Conservation (phyloP, 83 land plant genomes). For the Picea abies region DNA sequence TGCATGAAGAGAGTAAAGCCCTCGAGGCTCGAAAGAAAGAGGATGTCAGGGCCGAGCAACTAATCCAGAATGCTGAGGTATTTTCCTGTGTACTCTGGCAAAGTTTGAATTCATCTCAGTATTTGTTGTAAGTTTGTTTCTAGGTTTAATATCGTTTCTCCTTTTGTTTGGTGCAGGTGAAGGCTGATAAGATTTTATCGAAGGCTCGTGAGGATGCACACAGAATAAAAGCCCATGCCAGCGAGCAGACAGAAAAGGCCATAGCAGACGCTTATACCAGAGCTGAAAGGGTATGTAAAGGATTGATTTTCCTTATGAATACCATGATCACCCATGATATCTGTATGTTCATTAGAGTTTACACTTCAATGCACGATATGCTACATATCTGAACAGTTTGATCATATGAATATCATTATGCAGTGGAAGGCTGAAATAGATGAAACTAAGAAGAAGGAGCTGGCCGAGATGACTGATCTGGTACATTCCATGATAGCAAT, state of each 20-base stretch:
- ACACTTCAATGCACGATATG: not conserved
- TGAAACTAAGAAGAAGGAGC: slow-evolving; percentile 32
- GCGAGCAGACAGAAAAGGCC: slow-evolving; percentile 41
- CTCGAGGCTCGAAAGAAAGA: slow-evolving; percentile 30
- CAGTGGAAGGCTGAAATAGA: slow-evolving; percentile 45
- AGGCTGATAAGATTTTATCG: slow-evolving; percentile 28
- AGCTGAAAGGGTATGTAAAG: slow-evolving; percentile 33
- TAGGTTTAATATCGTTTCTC: no score
- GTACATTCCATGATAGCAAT: slow-evolving; percentile 41
- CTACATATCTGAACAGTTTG: not conserved
- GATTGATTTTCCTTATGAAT: not conserved
- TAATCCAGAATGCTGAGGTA: slow-evolving; percentile 33
- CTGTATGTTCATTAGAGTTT: no score
- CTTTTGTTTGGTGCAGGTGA: slow-evolving; percentile 16
- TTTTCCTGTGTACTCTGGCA: not conserved
- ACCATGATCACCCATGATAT: not conserved
- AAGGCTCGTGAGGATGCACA: slow-evolving; percentile 33
- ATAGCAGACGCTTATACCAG: slow-evolving; percentile 41
- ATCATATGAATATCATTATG: not conserved
- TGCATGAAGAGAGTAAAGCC: slow-evolving; percentile 35
- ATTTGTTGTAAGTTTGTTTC: no score
- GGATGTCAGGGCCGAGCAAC: slow-evolving; percentile 34
- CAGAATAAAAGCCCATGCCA: slow-evolving; percentile 30
- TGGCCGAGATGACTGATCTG: slow-evolving; percentile 39
- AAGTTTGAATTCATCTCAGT: no score